Conservation (phyloP, 768 basidiomycete genomes). For the Nidula microcarpa region DNA sequence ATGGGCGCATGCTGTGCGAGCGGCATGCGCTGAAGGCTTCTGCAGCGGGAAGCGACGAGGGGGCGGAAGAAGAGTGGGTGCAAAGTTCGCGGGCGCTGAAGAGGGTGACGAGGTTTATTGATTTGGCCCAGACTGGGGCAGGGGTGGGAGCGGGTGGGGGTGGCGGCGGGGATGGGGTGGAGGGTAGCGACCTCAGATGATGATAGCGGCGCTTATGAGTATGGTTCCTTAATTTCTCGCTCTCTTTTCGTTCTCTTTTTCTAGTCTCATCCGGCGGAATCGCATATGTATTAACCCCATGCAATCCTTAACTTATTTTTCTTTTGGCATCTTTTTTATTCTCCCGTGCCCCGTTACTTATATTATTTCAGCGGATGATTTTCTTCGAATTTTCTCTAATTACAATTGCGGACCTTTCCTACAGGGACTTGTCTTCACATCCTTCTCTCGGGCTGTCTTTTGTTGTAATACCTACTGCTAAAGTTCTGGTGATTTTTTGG, state of each 20-base stretch:
- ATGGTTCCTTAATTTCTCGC: neutral
- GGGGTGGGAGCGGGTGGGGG: conserved; percentile 5
- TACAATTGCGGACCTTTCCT: too few species aligned
- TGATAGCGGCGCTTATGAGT: neutral
- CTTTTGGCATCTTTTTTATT: too few species aligned
- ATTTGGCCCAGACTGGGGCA: conserved; percentile 41
- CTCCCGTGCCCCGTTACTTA: too few species aligned
- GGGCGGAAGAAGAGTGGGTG: conserved; percentile 24
- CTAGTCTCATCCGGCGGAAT: neutral
- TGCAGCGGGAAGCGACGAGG: conserved; percentile 17
- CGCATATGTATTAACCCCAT: too few species aligned
- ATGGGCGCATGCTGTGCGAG: conserved; percentile 84
- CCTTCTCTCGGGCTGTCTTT: too few species aligned
- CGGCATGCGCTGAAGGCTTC: conserved; percentile 49
- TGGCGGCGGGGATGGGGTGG: neutral
- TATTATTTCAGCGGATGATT: too few species aligned
- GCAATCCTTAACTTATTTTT: too few species aligned
- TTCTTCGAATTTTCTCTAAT: too few species aligned
- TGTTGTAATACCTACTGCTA: too few species aligned
- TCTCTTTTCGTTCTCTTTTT: neutral
- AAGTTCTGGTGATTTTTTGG: too few species aligned
- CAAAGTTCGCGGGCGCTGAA: conserved; percentile 60
- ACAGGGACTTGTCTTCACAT: too few species aligned
- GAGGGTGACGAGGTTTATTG: conserved; percentile 79
- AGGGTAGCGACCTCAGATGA: conserved; percentile 19